Percentiles rank a stretch among this genome's conserved stretches.
These are phyloP conservation scores for Rheum nobile DNA, from an alignment of 148 eudicot genomes.

Conservation along the genomic window DNA sequence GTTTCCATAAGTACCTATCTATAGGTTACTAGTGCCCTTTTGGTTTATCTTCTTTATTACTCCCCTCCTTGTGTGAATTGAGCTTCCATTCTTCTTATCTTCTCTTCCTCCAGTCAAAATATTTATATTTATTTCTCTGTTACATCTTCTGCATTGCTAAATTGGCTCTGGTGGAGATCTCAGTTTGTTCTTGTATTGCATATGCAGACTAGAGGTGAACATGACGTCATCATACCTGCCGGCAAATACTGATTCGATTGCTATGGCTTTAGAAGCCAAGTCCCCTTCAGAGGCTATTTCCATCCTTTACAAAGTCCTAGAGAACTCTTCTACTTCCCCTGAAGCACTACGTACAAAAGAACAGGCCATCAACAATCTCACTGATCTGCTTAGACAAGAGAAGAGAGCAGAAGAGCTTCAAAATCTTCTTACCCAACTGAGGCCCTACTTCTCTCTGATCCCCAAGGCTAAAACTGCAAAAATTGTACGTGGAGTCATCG, in stretches of 20 bases:
- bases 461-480: slow-evolving; percentile 43
- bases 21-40: background rate
- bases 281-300: slow-evolving; percentile 26
- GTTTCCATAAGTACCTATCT: no score
- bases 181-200: no score
- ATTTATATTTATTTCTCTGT: background rate
- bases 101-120: background rate
- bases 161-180: no score
- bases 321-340: slow-evolving; percentile 31
- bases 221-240: slow-evolving; percentile 26
- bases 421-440: slow-evolving; percentile 28
- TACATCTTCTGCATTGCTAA: background rate
- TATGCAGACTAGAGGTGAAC: background rate
- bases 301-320: slow-evolving; percentile 30
- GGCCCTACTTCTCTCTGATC: slow-evolving; percentile 27
- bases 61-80: background rate
- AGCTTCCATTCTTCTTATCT: background rate
- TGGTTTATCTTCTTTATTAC: background rate
- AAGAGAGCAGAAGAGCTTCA: slow-evolving; percentile 28
- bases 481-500: slow-evolving; percentile 32
- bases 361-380: slow-evolving; percentile 31
- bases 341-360: slow-evolving; percentile 32
- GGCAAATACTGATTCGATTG: slow-evolving; percentile 31
- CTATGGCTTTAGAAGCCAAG: slow-evolving; percentile 28
- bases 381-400: slow-evolving; percentile 31